Evolutionary conservation across 1,284 basidiomycete species (phyloP), one percentile per base, ranked within the genome.

Genomic region (Cryptococcus hybrid): DNA sequence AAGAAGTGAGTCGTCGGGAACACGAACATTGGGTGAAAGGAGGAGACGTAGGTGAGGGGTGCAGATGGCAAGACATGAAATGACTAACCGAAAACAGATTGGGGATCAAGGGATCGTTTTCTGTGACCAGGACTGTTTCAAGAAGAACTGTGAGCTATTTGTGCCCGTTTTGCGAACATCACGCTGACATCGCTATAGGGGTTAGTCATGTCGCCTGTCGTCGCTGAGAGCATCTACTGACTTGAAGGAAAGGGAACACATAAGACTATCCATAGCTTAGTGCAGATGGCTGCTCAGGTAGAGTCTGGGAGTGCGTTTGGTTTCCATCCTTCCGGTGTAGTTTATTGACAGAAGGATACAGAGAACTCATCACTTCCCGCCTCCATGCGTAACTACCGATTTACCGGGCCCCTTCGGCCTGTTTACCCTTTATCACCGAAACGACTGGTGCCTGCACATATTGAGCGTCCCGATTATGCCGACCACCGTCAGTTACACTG

Each of bases 41-140:
- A n/a, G 53, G 53, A 18, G 45, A 24, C 37, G 38, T 35, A 30
- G 38, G 47, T 36, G 37, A 37, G 44, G 13, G 15, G 13, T 38
- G 45, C 18, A 8, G 43, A 24, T 51, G 54, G 36, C 7, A 18
- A 47, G 54, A 18, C 11, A 47, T 35, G 43, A 50, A 13, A 37
- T 45, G 44, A 36, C 39, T 52, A 30, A 48, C 8, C n/a, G 44
- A 4, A 11, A 44, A 34, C 55, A 77, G 77, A 60, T 64, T 79
- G 34, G 77, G 77, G 30, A 78, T 79, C 54, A 65, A 66, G 8
- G 78, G 77, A 24, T 76, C 73, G 47, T 79, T 75, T 79, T 79
- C 72, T 78, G 77, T 58, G 76, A 78, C 59, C 78, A 79, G 61
- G 71, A 69, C 40, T 79, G 78, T 61, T 79, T 79, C 71, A 79